These are phyloP conservation scores for Paecilomyces sp. DNA, from an alignment of 2,329 filamentous ascomycete species.

Conservation along the genomic window DNA sequence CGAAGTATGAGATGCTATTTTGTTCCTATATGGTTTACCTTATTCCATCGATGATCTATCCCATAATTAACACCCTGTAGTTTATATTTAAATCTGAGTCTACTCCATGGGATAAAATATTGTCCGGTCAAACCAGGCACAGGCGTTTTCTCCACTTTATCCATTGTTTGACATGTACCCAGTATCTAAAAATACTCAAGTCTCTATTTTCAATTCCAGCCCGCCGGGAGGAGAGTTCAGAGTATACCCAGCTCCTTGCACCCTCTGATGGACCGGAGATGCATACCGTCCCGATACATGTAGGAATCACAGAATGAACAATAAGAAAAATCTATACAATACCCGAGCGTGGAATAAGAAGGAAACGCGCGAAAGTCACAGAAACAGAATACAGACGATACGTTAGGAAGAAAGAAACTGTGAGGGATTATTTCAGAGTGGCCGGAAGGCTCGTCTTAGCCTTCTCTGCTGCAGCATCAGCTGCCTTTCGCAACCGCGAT, in stretches of 20 bases:
- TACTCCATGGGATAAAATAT: background rate
- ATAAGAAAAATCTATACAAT: constrained; percentile 3
- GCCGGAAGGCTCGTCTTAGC: constrained; percentile 47
- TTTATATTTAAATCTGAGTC: no score
- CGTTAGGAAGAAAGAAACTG: constrained; percentile 2
- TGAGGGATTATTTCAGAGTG: constrained; percentile 36
- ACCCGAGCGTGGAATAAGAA: constrained; percentile 10
- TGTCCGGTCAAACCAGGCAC: background rate
- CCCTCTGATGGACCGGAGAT: background rate
- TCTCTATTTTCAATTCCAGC: background rate
- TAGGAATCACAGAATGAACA: background rate
- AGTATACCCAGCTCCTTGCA: background rate
- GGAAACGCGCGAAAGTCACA: constrained; percentile 1
- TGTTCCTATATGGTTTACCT: background rate
- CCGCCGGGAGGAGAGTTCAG: background rate
- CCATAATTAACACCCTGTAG: background rate
- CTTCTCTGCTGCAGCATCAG: constrained; percentile 56
- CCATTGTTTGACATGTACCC: background rate
- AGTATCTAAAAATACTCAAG: background rate
- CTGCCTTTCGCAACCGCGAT: constrained; percentile 62
- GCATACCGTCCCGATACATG: background rate
- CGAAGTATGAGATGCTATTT: background rate
- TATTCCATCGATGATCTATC: background rate
- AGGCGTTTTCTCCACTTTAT: background rate
- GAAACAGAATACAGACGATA: constrained; percentile 6